phyloP scores from a whole-genome alignment of 164 flowering plant species.

The Vitis amurensis region DNA sequence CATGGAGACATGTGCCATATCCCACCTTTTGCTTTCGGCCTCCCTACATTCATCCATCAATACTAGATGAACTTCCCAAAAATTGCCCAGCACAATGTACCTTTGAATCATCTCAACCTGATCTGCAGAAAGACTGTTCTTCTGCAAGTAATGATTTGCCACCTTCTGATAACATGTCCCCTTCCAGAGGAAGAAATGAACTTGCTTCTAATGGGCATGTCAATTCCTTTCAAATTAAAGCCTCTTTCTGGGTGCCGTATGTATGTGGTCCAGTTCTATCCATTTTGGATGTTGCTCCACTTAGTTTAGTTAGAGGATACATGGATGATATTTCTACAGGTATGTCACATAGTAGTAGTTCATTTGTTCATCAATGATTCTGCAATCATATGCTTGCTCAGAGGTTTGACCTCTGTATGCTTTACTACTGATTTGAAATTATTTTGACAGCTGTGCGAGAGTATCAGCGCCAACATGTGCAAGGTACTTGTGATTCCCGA shows the following conservation, averaged over 20 bases:
- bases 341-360: constrained; percentile 27
- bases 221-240: constrained; percentile 16
- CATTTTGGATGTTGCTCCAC: constrained; percentile 84
- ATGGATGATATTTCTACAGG: constrained; percentile 70
- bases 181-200: constrained; percentile 23
- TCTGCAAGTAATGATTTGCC: constrained; percentile 16
- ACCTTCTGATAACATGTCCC: constrained; percentile 16
- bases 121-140: constrained; percentile 13
- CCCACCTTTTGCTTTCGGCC: constrained; percentile 58
- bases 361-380: constrained; percentile 4
- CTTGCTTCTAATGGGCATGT: constrained; percentile 14
- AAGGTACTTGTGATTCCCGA: constrained; percentile 29
- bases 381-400: constrained; percentile 6
- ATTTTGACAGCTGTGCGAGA: constrained; percentile 58
- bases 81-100: constrained; percentile 13
- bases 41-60: constrained; percentile 56
- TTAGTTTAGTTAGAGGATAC: constrained; percentile 57
- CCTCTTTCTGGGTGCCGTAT: constrained; percentile 56
- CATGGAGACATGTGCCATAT: constrained; percentile 50
- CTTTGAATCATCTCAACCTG: constrained; percentile 17
- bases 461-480: constrained; percentile 41
- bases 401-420: constrained; percentile 10
- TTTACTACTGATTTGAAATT: constrained; percentile 12
- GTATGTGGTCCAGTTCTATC: constrained; percentile 55
- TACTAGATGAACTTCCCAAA: constrained; percentile 29